Evolutionary conservation across 2,329 filamentous ascomycete species (phyloP), one percentile per base, ranked within the genome.

Genomic region (Ophiocordyceps camponoti-floridani): DNA sequence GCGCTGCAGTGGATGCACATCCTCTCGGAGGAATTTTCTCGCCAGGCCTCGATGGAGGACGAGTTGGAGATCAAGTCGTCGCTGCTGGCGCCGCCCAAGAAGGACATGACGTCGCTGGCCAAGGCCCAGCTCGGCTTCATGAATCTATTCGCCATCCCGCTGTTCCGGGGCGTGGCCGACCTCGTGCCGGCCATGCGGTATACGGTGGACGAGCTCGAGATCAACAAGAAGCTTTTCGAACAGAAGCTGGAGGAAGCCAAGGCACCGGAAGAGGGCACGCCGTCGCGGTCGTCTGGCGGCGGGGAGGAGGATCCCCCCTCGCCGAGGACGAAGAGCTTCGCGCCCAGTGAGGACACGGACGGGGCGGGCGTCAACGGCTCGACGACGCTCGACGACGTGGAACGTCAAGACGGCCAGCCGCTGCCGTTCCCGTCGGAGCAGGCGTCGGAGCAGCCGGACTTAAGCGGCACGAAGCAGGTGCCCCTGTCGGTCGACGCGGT

Each of bases 71-170:
- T 98, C 56, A 78, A 82, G 42, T 89, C 89, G 0, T 88, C 88
- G 28, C 72, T 98, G 3, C 86, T 94, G 54, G 79, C 88, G 1
- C 79, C 82, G 4, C 86, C 91, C 38, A 79, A 85, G 47, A 84
- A 88, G 53, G 88, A 95, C 53, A 70, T 83, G 30, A 69, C 86
- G 49, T 88, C 89, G 45, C 71, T 95, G 44, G 84, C 79, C 50
- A 86, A 84, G 52, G 83, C 87, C 8, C 91, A 98, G 62, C 82
- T 95, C 45, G 82, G 85, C 23, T 98, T 98, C 63, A 95, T 96
- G 84, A 91, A 86, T 51, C 75, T 95, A 54, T 96, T 96, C 59
- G 91, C 89, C 14, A 77, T 88, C 43, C 91, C 91, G 1, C 72
- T 98, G 0, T 98, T 98, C 57, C 79, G 87, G 56, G 84, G 83